Percentiles rank a stretch among this genome's conserved stretches.
Conservation (phyloP, 1,139 yeast species). For the Candida labiduridarum region DNA sequence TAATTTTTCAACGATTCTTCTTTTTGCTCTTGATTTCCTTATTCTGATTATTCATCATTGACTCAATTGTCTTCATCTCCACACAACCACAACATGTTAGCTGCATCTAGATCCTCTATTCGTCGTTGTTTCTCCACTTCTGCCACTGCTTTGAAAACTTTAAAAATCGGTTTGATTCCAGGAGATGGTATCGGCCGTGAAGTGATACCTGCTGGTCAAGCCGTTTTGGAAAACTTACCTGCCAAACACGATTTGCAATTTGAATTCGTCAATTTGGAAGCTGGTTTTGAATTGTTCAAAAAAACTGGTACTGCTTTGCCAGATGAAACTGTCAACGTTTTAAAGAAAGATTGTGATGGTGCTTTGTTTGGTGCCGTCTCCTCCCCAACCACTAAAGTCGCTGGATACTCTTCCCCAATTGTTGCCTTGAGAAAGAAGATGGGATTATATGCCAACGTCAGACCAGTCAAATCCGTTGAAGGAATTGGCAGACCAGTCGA, state of each 20-base stretch:
- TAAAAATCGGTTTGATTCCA: conserved; percentile 72
- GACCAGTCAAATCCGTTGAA: conserved; percentile 93
- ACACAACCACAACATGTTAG: conserved; percentile 19
- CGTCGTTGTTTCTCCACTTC: conserved; percentile 43
- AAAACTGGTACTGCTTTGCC: conserved; percentile 95
- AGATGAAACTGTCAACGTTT: conserved; percentile 81
- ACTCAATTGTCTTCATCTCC: background rate
- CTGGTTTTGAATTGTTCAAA: conserved; percentile 93
- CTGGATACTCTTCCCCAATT: conserved; percentile 96
- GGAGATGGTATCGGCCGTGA: conserved; percentile 99
- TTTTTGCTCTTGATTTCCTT: background rate
- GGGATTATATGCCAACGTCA: conserved; percentile 93
- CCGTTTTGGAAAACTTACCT: conserved; percentile 81
- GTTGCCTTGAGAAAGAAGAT: conserved; percentile 94
- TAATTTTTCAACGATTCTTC: background rate
- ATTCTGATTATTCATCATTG: background rate
- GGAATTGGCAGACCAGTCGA: conserved; percentile 88
- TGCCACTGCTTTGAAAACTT: conserved; percentile 32
- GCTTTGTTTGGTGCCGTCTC: conserved; percentile 97
- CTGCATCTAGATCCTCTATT: conserved; percentile 24
- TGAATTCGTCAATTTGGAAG: conserved; percentile 84
- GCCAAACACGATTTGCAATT: conserved; percentile 73
- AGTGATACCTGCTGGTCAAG: conserved; percentile 93
- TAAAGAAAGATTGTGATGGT: conserved; percentile 87
- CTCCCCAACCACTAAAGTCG: conserved; percentile 91